These are phyloP conservation scores for Sporothrix curviconia DNA, from an alignment of 2,329 filamentous ascomycete genomes.

Conservation along the genomic window DNA sequence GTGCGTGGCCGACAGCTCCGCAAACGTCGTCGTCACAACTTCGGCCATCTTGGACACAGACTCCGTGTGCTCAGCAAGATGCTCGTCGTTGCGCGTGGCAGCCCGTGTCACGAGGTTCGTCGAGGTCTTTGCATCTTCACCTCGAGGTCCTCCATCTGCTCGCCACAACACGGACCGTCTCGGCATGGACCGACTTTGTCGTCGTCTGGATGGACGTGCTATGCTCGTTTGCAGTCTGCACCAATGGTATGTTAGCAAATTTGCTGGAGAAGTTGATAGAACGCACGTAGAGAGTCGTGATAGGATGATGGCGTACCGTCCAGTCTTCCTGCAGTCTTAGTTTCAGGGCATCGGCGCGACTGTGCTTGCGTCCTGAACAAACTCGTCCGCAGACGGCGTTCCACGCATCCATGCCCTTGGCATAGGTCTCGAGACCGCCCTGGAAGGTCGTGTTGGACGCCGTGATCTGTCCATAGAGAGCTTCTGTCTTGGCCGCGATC, in stretches of 20 bases:
- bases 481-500: constrained; percentile 55
- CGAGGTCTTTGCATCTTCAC: no score
- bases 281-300: no score
- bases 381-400: constrained; percentile 57
- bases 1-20: constrained; percentile 65
- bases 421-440: constrained; percentile 58
- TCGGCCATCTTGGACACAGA: constrained; percentile 60
- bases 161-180: constrained; percentile 81
- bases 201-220: constrained; percentile 78
- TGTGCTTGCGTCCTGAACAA: constrained; percentile 65
- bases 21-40: constrained; percentile 67
- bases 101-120: constrained; percentile 81
- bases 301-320: constrained; percentile 55
- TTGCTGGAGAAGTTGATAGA: neutral
- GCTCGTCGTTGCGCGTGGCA: constrained; percentile 68
- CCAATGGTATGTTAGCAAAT: constrained; percentile 21
- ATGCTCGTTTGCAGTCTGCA: constrained; percentile 65
- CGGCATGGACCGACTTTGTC: constrained; percentile 80
- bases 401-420: constrained; percentile 69
- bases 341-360: constrained; percentile 73
- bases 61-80: constrained; percentile 63
- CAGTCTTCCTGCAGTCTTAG: constrained; percentile 80
- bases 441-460: constrained; percentile 60
- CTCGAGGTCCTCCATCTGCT: constrained; percentile 84
- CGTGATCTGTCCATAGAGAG: constrained; percentile 58